Conservation (phyloP, 2,329 filamentous ascomycete species). For the Fusarium pseudonygamai region DNA sequence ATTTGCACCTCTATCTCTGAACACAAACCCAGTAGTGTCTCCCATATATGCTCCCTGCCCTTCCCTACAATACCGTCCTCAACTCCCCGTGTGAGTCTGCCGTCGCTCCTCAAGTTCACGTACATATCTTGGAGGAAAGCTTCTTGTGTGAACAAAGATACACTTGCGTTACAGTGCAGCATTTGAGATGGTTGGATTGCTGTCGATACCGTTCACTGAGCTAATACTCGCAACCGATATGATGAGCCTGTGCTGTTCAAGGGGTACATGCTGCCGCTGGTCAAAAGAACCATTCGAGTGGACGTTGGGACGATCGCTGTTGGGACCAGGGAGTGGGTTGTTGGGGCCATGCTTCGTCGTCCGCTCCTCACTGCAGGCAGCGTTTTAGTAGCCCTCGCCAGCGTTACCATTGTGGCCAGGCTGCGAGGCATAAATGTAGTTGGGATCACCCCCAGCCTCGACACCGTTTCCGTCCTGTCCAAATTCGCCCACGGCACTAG, state of each 20-base stretch:
- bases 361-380: neutral
- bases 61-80: neutral
- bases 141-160: constrained; percentile 17
- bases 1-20: constrained; percentile 34
- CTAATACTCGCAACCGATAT: neutral
- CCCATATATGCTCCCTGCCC: neutral
- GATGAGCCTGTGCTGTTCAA: neutral
- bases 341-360: neutral
- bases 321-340: neutral
- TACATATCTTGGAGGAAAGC: neutral
- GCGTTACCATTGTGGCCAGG: constrained; percentile 67
- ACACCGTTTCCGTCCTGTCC: constrained; percentile 54
- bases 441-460: constrained; percentile 53
- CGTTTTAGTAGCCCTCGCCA: constrained; percentile 61
- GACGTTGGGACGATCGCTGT: neutral
- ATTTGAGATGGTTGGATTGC: neutral
- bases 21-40: constrained; percentile 2
- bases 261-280: neutral
- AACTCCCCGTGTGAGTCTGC: constrained; percentile 28
- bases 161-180: constrained; percentile 14
- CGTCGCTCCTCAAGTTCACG: constrained; percentile 17
- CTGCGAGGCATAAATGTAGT: constrained; percentile 65
- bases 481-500: constrained; percentile 49
- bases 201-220: neutral
- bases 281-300: neutral